A percentile compares a stretch with the other conserved stretches of the same genome.
These are phyloP conservation scores for Aspergillus uvarum DNA, from an alignment of 2,329 filamentous ascomycete species.

Conservation along the genomic window DNA sequence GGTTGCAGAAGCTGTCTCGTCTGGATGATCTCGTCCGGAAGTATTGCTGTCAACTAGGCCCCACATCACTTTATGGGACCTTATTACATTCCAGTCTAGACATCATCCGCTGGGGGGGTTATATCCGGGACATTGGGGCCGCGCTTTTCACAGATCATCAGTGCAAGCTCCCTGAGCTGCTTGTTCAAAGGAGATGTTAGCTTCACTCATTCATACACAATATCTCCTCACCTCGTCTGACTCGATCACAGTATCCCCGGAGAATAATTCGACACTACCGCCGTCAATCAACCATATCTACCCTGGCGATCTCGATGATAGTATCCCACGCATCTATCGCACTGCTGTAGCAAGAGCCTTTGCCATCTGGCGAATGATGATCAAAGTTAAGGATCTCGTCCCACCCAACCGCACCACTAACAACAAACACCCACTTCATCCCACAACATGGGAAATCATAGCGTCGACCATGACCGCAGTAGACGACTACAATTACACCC, in stretches of 20 bases:
- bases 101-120: slow-evolving; percentile 23
- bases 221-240: too few relatives aligned
- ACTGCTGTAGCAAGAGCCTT: too few relatives aligned
- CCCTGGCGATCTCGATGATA: too few relatives aligned
- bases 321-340: too few relatives aligned
- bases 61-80: slow-evolving; percentile 18
- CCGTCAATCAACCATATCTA: too few relatives aligned
- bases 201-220: too few relatives aligned
- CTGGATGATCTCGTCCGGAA: slow-evolving; percentile 18
- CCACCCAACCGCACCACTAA: not conserved
- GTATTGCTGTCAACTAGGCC: slow-evolving; percentile 21
- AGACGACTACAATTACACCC: too few relatives aligned
- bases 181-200: not conserved
- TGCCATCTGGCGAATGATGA: too few relatives aligned
- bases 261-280: too few relatives aligned
- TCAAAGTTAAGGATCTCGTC: too few relatives aligned
- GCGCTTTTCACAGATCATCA: slow-evolving; percentile 16
- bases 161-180: slow-evolving; percentile 16
- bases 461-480: not conserved
- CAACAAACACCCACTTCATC: not conserved
- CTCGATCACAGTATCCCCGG: not conserved
- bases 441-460: not conserved
- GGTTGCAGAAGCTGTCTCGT: slow-evolving; percentile 15
- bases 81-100: slow-evolving; percentile 22
- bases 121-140: slow-evolving; percentile 27